Conservation (phyloP, 371 early-diverging fungal genomes). For the Syncephalastrum contaminatum region DNA sequence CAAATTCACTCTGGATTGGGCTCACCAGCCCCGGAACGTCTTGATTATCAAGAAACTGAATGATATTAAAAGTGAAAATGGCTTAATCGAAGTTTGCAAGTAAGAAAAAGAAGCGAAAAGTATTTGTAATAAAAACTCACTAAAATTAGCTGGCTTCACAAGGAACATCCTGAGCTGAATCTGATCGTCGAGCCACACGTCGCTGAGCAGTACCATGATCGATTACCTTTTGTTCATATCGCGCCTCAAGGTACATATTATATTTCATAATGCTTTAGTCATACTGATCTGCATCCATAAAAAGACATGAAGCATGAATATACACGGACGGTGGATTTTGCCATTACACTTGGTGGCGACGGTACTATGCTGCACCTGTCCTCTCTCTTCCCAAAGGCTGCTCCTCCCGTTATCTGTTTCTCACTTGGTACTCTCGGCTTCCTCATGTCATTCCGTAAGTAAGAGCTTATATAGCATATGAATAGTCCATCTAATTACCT, state of each 20-base stretch:
- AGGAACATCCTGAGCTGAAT: slow-evolving; percentile 56
- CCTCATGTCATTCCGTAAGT: slow-evolving; percentile 76
- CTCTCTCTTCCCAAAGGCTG: slow-evolving; percentile 74
- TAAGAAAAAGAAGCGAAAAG: slow-evolving; percentile 24
- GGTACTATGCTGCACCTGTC: slow-evolving; percentile 93
- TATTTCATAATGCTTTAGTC: background rate
- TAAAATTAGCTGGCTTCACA: slow-evolving; percentile 61
- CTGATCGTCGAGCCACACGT: slow-evolving; percentile 70
- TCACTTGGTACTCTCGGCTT: slow-evolving; percentile 93
- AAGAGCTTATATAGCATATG: background rate
- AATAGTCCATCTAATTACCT: no score
- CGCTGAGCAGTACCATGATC: slow-evolving; percentile 51
- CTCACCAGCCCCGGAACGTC: slow-evolving; percentile 65
- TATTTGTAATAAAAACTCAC: background rate
- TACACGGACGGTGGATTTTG: slow-evolving; percentile 73
- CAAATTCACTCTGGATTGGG: slow-evolving; percentile 62
- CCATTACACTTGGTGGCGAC: slow-evolving; percentile 95
- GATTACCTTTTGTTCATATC: slow-evolving; percentile 59
- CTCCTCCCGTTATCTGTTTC: slow-evolving; percentile 91
- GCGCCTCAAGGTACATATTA: slow-evolving; percentile 45
- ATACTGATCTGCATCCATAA: background rate
- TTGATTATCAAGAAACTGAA: slow-evolving; percentile 79
- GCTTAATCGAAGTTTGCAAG: slow-evolving; percentile 64
- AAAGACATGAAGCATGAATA: slow-evolving; percentile 46
- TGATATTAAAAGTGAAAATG: slow-evolving; percentile 64